Base-by-base conservation (phyloP, 2,329 filamentous ascomycete genomes). In the Talaromyces sp. region DNA sequence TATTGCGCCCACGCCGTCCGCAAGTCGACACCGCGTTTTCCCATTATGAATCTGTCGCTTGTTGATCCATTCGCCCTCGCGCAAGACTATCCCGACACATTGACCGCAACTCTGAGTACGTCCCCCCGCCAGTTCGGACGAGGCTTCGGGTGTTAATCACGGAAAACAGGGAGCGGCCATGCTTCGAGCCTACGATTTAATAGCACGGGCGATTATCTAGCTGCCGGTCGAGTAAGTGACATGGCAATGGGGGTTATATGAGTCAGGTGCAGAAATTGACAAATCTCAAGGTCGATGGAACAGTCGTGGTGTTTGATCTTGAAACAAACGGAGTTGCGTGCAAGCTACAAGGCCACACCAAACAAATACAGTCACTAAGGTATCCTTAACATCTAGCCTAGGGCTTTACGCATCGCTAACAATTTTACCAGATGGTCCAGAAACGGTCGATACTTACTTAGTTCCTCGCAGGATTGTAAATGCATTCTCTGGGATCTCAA, bases 321-420 rank as follows among this genome's bases (percentile, higher is more conserved):
- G 96, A 99, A 78, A 99, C 96, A 9, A 96, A 96, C 83, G 94
- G 95, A 42, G 91, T 98, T 4, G 95, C 95, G 62, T 89, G 92
- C 72, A 99, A 98, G 78, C 82, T 99, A 65, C 87, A 92, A 66
- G 95, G 94, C 12, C 95, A 99, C 78, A 96, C 91, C 57, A 89
- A 91, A 72, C 94, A 95, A 73, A 93, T 99, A 61, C 94, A 96
- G 68, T 96, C 91, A 57, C 78, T 99, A 63, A 96, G 81, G 81
- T 81, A 75, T 28, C 65, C 28, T 10, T 33, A 40, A 12, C n/a
- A 31, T 36, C 27, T 14, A 6, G 28, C 18, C 18, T 18, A 10
- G 10, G n/a, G 3, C 34, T 9, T 44, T 50, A 18, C 31, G 14
- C 31, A 44, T 31, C 36, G 56, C 57, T 65, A 33, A 60, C 16